These are phyloP conservation scores for Cyberlindnera nakhonratchasimensis DNA, from an alignment of 805 yeast species.

Conservation along the genomic window DNA sequence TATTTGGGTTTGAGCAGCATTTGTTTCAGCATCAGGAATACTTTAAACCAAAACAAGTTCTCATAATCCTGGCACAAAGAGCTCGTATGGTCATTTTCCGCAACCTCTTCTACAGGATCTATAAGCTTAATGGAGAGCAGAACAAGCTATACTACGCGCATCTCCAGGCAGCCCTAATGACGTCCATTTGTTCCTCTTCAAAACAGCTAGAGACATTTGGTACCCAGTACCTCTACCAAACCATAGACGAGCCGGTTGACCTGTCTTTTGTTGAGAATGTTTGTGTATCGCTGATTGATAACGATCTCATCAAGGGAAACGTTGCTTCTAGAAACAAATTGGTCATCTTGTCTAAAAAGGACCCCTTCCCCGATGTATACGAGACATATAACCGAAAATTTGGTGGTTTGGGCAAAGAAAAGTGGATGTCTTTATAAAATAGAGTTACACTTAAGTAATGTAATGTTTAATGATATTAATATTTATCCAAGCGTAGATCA, in stretches of 20 bases:
- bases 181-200: slow-evolving; percentile 22
- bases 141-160: slow-evolving; percentile 9
- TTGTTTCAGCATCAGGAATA: slow-evolving; percentile 36
- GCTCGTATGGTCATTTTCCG: slow-evolving; percentile 43
- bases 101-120: slow-evolving; percentile 34
- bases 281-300: slow-evolving; percentile 48
- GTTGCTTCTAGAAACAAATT: slow-evolving; percentile 38
- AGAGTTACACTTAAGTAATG: no score
- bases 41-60: slow-evolving; percentile 36
- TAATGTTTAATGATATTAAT: no score
- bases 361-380: slow-evolving; percentile 38
- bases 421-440: slow-evolving; percentile 14
- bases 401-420: slow-evolving; percentile 8
- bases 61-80: slow-evolving; percentile 45
- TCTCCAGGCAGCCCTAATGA: slow-evolving; percentile 26
- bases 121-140: slow-evolving; percentile 8
- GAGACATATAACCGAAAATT: slow-evolving; percentile 17
- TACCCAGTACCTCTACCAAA: slow-evolving; percentile 27
- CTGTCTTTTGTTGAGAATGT: slow-evolving; percentile 43
- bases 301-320: slow-evolving; percentile 51
- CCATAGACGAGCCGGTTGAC: slow-evolving; percentile 31
- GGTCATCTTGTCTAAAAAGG: slow-evolving; percentile 40
- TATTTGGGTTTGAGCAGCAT: slow-evolving; percentile 32
- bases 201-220: slow-evolving; percentile 15
- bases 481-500: background rate